Percentiles rank a stretch among this genome's conserved stretches.
Evolutionary conservation across 768 basidiomycete genomes (phyloP).

Genomic region (Mycena epipterygia): DNA sequence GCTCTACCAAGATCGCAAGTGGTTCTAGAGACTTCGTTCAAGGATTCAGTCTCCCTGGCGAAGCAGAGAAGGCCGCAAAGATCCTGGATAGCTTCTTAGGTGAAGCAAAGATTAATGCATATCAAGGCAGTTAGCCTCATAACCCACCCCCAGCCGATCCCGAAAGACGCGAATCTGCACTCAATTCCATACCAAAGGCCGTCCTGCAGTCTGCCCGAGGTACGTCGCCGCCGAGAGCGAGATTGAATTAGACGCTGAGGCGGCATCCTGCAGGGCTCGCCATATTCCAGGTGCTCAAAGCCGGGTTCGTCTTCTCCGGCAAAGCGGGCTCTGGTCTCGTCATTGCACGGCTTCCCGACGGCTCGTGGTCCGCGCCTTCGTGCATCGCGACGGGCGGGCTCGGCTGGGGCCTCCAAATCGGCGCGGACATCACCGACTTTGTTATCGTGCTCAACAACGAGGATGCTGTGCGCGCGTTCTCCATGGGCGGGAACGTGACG

Average conservation of each 20-base stretch:
- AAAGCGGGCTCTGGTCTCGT: constrained; percentile 52
- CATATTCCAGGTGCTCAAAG: constrained; percentile 28
- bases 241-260: constrained; percentile 80
- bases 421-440: constrained; percentile 95
- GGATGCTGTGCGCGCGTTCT: constrained; percentile 96
- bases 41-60: constrained; percentile 90
- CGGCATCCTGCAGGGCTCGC: constrained; percentile 48
- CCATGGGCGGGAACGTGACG: constrained; percentile 94
- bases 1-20: constrained; percentile 76
- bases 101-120: constrained; percentile 13
- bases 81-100: constrained; percentile 94
- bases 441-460: constrained; percentile 98
- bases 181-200: constrained; percentile 94
- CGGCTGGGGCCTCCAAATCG: constrained; percentile 96
- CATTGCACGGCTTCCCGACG: constrained; percentile 56
- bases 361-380: constrained; percentile 96
- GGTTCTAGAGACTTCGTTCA: constrained; percentile 86
- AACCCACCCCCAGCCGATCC: constrained; percentile 77
- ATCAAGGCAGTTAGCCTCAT: constrained; percentile 23
- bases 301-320: constrained; percentile 29
- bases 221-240: constrained; percentile 44
- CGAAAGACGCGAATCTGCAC: constrained; percentile 86
- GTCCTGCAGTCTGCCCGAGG: constrained; percentile 93
- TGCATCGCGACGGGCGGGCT: constrained; percentile 97
- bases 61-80: constrained; percentile 94